Percentiles rank a stretch among this genome's conserved stretches.
phyloP scores from a whole-genome alignment of 2,329 filamentous ascomycete genomes.

The Stagonosporopsis tanaceti region DNA sequence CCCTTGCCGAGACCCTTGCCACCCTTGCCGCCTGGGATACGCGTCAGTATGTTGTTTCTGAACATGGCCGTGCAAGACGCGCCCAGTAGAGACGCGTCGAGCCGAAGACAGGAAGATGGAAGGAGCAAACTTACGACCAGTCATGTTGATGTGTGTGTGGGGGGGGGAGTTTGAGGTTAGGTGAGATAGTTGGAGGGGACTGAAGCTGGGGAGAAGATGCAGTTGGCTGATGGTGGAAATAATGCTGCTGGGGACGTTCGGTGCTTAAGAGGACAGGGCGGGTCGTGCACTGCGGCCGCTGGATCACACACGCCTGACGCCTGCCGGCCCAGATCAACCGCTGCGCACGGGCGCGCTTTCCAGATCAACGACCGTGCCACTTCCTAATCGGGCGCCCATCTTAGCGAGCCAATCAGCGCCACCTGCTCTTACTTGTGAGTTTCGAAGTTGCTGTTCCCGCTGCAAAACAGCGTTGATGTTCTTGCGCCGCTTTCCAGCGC shows the following conservation, averaged over 20 bases:
- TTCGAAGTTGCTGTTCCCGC: slow-evolving; percentile 34
- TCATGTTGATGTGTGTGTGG: slow-evolving; percentile 55
- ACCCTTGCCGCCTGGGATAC: slow-evolving; percentile 59
- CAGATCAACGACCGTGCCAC: slow-evolving; percentile 45
- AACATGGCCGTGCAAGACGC: slow-evolving; percentile 49
- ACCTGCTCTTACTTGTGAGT: slow-evolving; percentile 24
- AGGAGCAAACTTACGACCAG: slow-evolving; percentile 55
- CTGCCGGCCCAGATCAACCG: slow-evolving; percentile 41
- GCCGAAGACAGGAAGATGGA: neutral
- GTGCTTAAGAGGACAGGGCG: slow-evolving; percentile 37
- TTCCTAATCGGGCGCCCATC: slow-evolving; percentile 31
- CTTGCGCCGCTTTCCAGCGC: slow-evolving; percentile 37
- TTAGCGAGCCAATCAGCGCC: slow-evolving; percentile 38
- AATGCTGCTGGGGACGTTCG: slow-evolving; percentile 27
- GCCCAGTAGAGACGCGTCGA: slow-evolving; percentile 20
- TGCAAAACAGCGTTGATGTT: slow-evolving; percentile 39
- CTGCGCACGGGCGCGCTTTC: slow-evolving; percentile 40
- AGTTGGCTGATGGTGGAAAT: slow-evolving; percentile 29
- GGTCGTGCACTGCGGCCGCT: slow-evolving; percentile 32
- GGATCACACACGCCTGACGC: slow-evolving; percentile 39
- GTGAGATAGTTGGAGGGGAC: slow-evolving; percentile 27
- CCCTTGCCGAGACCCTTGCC: slow-evolving; percentile 64
- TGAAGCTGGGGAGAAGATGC: slow-evolving; percentile 25
- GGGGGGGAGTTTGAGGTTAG: slow-evolving; percentile 24
- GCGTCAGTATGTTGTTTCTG: slow-evolving; percentile 40